Base-by-base conservation (phyloP, 305 asterid genomes). In the Plantago rigida region DNA sequence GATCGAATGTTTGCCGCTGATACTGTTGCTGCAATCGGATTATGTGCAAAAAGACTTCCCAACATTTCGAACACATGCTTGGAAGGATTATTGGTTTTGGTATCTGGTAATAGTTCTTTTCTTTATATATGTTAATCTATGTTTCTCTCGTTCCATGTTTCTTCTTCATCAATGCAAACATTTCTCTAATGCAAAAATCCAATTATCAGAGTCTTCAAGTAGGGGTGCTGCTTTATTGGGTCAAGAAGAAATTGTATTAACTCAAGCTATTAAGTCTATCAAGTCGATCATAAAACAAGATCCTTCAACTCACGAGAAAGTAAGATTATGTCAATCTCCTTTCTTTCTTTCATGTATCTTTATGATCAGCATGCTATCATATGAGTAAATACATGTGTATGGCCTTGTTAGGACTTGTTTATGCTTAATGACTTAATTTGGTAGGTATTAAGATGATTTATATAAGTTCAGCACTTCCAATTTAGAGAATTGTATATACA, bases 1-100 rank as follows among this genome's bases (percentile, higher is more conserved):
- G 94, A 86, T 72, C 77, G 97, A 70, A 79, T 77, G 72, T 86
- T 92, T 81, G 96, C 99, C 71, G 89, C 99, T 59, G 95, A 88
- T 82, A 80, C 95, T 60, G 92, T 87, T 62, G 86, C 93, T 77
- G 91, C 99, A 48, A 89, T 92, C 62, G 95, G 96, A 69, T 76
- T 87, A 69, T 88, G 99, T 69, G 95, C 87, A 1, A 79, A 79
- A 74, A 83, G 78, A 65, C 86, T 88, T 63, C 91, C 95, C 45
- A 77, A 73, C 62, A 84, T 84, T 14, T 84, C 94, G 53, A 78
- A 67, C 45, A 71, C 80, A 66, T 92, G 95, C 76, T 77, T 92
- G 83, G 95, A 92, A 78, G 89, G 89, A 64, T 86, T 92, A 39
- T 66, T 92, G 71, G 70, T 80, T 73, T 71, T 92, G 72, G 81